phyloP scores from a whole-genome alignment of 2,329 filamentous ascomycete genomes.

The Calonectria leucothoes region DNA sequence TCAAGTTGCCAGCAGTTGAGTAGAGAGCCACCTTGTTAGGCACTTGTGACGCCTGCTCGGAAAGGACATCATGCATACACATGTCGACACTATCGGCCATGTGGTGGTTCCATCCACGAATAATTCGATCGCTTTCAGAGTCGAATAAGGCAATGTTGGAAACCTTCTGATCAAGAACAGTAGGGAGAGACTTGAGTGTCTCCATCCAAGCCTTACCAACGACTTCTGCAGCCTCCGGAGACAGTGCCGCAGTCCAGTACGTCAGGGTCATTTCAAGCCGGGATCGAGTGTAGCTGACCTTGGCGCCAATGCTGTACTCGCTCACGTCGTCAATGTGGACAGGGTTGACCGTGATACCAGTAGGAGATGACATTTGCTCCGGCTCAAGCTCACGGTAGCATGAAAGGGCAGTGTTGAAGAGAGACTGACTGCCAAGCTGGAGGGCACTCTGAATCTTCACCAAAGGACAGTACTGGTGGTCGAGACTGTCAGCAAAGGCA shows the following conservation, averaged over 20 bases:
- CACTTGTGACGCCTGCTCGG: not conserved
- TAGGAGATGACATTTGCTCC: not conserved
- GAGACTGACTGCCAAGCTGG: not conserved
- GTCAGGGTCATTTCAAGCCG: not conserved
- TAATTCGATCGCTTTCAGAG: not conserved
- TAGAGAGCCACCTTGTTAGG: not conserved
- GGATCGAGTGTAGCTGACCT: not conserved
- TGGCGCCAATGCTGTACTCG: not conserved
- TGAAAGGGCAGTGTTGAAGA: not conserved
- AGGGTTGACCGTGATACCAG: not conserved
- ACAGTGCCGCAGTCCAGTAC: not conserved
- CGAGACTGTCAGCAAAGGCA: not conserved
- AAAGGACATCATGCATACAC: not conserved
- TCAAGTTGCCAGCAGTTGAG: not conserved
- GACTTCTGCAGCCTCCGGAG: not conserved
- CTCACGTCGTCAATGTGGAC: not conserved
- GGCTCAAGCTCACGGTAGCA: not conserved
- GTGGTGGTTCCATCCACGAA: not conserved
- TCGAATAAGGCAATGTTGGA: not conserved
- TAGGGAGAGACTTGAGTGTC: not conserved
- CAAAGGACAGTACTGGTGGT: not conserved
- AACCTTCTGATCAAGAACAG: not conserved
- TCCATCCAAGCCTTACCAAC: constrained; percentile 2
- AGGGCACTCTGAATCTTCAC: not conserved
- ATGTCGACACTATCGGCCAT: not conserved